Evolutionary conservation across 192 early-diverging fungal species (phyloP).

Genomic region (Jimgerdemannia lactiflua): DNA sequence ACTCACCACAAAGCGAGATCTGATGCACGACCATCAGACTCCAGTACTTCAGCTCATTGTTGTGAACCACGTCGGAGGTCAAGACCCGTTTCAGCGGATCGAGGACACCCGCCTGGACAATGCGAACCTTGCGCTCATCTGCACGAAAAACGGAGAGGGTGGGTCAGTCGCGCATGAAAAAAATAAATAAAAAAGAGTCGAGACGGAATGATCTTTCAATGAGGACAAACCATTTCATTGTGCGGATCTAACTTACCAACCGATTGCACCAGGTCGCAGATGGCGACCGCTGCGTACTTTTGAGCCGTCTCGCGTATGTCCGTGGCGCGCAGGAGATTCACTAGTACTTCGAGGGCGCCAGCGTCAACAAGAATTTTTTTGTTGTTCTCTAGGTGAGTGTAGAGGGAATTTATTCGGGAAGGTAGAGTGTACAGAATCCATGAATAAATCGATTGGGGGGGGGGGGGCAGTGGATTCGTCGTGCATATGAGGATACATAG

Average conservation of each 20-base stretch:
- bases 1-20: constrained; percentile 58
- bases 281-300: constrained; percentile 60
- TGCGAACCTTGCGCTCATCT: constrained; percentile 58
- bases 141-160: not conserved
- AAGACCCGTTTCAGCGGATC: constrained; percentile 57
- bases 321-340: constrained; percentile 42
- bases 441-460: too few species aligned
- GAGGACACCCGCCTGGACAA: constrained; percentile 61
- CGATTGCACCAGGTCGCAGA: constrained; percentile 65
- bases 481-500: not conserved
- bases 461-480: too few species aligned
- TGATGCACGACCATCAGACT: constrained; percentile 74
- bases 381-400: constrained; percentile 51
- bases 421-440: too few species aligned
- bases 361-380: constrained; percentile 45
- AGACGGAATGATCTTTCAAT: constrained; percentile 4
- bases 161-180: too few species aligned
- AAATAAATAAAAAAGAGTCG: not conserved
- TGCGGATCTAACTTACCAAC: constrained; percentile 38
- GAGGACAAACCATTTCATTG: constrained; percentile 1
- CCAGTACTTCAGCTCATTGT: constrained; percentile 82
- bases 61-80: constrained; percentile 42
- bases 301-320: constrained; percentile 58
- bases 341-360: constrained; percentile 61
- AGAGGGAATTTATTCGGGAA: not conserved